These are phyloP conservation scores for Haplosporangium sp. DNA, from an alignment of 371 early-diverging fungal species.

Conservation along the genomic window DNA sequence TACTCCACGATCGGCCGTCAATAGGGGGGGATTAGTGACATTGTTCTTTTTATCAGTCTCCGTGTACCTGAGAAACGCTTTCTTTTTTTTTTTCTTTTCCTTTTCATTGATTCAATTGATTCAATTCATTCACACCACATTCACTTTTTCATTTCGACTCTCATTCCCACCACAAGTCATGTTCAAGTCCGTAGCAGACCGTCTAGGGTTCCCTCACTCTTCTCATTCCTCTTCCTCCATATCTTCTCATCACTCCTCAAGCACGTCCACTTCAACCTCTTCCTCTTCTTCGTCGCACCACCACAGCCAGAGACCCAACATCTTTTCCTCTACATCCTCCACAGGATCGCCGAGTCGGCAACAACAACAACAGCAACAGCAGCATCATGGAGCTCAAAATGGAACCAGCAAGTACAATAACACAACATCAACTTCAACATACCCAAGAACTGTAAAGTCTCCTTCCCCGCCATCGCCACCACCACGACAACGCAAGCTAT, in stretches of 20 bases:
- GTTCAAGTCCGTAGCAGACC: constrained; percentile 45
- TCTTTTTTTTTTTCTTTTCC: too few species aligned
- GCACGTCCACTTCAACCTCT: constrained; percentile 13
- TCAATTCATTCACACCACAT: too few species aligned
- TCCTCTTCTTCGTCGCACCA: constrained; percentile 14
- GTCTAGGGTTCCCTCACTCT: constrained; percentile 32
- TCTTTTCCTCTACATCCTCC: constrained; percentile 16
- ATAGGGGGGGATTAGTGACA: too few species aligned
- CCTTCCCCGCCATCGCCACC: neutral
- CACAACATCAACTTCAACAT: neutral
- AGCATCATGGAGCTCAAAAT: neutral
- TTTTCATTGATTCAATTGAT: too few species aligned
- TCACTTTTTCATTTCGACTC: too few species aligned
- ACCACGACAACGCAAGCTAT: constrained; percentile 2
- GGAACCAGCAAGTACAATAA: neutral
- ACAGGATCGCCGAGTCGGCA: constrained; percentile 17
- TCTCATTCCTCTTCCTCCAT: constrained; percentile 3
- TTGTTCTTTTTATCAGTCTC: too few species aligned
- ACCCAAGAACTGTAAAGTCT: neutral
- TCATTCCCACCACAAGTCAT: neutral
- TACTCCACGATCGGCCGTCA: too few species aligned
- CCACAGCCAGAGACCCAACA: neutral
- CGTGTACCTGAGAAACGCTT: too few species aligned
- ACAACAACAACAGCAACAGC: constrained; percentile 16
- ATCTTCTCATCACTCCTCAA: constrained; percentile 15